Conservation (phyloP, 164 flowering plant genomes). For the Annona squamosa region DNA sequence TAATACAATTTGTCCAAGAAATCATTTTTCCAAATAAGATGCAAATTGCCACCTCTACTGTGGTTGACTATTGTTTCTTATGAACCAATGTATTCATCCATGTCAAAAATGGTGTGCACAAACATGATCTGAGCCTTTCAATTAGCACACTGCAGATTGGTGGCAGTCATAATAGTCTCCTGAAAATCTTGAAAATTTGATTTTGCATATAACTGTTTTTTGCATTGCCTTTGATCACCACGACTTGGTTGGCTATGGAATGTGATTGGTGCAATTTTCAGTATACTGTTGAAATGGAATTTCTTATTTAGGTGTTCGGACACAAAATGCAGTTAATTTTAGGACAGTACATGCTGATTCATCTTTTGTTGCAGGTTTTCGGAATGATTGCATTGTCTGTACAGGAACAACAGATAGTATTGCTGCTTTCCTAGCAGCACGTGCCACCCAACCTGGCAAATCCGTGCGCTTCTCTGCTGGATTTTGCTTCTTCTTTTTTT, state of each 20-base stretch:
- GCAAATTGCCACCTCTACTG: not conserved
- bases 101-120: not conserved
- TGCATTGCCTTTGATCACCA: not conserved
- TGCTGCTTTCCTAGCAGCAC: conserved; percentile 96
- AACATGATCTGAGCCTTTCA: not conserved
- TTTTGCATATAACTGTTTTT: not conserved
- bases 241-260: not conserved
- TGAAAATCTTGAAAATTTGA: not conserved
- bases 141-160: not conserved
- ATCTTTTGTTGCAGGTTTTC: conserved; percentile 47
- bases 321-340: not conserved
- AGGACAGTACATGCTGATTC: not conserved
- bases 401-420: conserved; percentile 96
- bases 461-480: conserved; percentile 49
- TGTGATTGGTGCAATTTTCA: not conserved
- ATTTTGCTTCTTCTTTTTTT: not conserved
- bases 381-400: conserved; percentile 69
- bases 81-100: not conserved
- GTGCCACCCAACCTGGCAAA: conserved; percentile 82
- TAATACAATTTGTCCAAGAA: not conserved
- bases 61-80: not conserved
- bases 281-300: not conserved
- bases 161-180: not conserved
- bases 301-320: not conserved
- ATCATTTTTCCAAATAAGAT: not conserved